Evolutionary conservation across 495 filamentous ascomycete species (phyloP), one percentile per base, ranked within the genome.

Genomic region (Aspergillus ellipticus): DNA sequence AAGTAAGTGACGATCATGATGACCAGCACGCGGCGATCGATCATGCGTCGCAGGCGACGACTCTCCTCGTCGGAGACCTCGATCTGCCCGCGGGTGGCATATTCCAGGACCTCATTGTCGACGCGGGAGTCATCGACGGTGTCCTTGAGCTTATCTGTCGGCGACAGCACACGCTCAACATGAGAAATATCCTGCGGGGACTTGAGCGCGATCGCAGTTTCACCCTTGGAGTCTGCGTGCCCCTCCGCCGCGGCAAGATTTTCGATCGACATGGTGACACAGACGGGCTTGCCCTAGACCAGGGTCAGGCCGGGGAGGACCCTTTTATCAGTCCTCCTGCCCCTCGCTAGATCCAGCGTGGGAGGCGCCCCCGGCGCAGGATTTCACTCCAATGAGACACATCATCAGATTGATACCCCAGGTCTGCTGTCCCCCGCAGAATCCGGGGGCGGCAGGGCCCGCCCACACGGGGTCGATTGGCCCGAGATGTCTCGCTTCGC

Each of bases 61-160:
- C 81, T 80, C 26, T 83, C 81, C 31, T 71, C 79, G 16, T 76
- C 68, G 10, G 79, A 75, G 54, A 89, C 80, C 2, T 79, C 68
- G 28, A 86, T 67, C 4, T 59, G 63, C 1, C 65, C 75, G 5
- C 70, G 74, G 28, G 74, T 71, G 19, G 79, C 79, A 62, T 89
- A 88, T 62, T 83, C 80, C 57, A 80, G 81, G 24, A 89, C 66
- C 62, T 88, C 86, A 45, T 75, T 71, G 66, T 89, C 86, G 16
- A 89, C 72, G 58, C 77, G 81, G 20, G 73, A 66, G 42, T 75
- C 76, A 57, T 84, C 76, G 43, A 75, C 74, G 13, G 73, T 70
- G 15, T 82, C 75, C 22, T 83, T 81, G 53, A 74, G 65, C 31
- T 63, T 59, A 50, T 75, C 67, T 2, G 28, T 66, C 9, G 70